These are phyloP conservation scores for Syzygium aqueum DNA, from an alignment of 345 rosid genomes.

Conservation along the genomic window DNA sequence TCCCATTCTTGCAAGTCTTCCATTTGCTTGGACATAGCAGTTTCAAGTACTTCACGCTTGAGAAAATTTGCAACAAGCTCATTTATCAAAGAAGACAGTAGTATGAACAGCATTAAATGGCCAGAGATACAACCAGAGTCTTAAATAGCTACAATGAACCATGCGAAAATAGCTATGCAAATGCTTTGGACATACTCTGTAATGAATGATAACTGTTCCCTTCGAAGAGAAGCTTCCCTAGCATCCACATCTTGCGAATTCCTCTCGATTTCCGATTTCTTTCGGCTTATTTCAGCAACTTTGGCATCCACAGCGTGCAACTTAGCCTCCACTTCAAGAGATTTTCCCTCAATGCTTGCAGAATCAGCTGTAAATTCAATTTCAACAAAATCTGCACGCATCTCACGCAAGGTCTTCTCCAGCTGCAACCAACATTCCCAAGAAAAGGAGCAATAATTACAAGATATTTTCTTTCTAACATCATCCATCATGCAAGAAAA, in stretches of 20 bases:
- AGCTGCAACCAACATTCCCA: neutral
- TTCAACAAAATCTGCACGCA: constrained; percentile 84
- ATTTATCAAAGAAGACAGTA: neutral
- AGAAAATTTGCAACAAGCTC: neutral
- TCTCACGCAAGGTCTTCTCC: constrained; percentile 74
- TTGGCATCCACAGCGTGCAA: constrained; percentile 76
- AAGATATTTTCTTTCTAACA: neutral
- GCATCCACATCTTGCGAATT: constrained; percentile 68
- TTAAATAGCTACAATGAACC: neutral
- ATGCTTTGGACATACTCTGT: constrained; percentile 51
- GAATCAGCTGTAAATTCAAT: constrained; percentile 85
- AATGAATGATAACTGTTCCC: constrained; percentile 65
- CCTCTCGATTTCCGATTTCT: constrained; percentile 72
- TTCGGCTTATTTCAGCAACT: constrained; percentile 90
- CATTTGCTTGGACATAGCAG: constrained; percentile 63
- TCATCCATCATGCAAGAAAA: neutral
- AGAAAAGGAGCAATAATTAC: neutral
- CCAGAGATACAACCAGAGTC: neutral
- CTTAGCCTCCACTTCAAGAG: constrained; percentile 78
- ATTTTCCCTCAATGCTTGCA: constrained; percentile 66
- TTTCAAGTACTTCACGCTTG: constrained; percentile 75
- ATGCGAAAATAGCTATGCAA: neutral
- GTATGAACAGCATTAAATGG: neutral
- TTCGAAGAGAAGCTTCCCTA: constrained; percentile 51
- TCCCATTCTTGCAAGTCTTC: constrained; percentile 96